These are phyloP conservation scores for Triangularia setosa DNA, from an alignment of 2,329 filamentous ascomycete genomes.

Conservation along the genomic window DNA sequence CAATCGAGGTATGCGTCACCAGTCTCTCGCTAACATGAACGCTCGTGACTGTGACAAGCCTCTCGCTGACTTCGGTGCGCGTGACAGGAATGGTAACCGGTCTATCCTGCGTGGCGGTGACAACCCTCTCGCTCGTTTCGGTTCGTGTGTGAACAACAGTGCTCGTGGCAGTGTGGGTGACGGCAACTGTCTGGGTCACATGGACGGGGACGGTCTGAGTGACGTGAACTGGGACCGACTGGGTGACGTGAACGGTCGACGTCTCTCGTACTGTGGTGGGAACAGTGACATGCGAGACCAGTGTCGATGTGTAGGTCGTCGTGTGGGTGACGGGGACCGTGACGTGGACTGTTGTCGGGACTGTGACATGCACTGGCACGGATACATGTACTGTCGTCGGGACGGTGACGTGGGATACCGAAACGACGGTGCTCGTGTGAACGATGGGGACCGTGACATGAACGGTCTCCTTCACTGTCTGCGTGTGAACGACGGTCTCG, in stretches of 20 bases:
- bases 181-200: conserved; percentile 4
- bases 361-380: background rate
- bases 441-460: conserved; percentile 2
- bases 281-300: background rate
- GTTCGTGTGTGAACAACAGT: background rate
- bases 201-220: background rate
- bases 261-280: background rate
- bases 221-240: background rate
- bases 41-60: conserved; percentile 5
- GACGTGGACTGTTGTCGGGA: conserved; percentile 4
- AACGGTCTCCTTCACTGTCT: conserved; percentile 2
- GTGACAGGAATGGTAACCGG: background rate
- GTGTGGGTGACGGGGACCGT: conserved; percentile 2
- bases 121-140: background rate
- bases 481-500: background rate
- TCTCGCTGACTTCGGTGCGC: conserved; percentile 3
- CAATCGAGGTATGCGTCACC: background rate
- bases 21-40: conserved; percentile 5
- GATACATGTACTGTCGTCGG: conserved; percentile 5
- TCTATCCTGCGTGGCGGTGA: background rate
- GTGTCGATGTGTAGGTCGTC: background rate
- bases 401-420: conserved; percentile 2
- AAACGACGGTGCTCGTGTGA: conserved; percentile 3
- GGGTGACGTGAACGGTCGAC: background rate
- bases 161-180: background rate